Base-by-base conservation (phyloP, 108 stramenopile species). In the Nitzschia sp. region DNA sequence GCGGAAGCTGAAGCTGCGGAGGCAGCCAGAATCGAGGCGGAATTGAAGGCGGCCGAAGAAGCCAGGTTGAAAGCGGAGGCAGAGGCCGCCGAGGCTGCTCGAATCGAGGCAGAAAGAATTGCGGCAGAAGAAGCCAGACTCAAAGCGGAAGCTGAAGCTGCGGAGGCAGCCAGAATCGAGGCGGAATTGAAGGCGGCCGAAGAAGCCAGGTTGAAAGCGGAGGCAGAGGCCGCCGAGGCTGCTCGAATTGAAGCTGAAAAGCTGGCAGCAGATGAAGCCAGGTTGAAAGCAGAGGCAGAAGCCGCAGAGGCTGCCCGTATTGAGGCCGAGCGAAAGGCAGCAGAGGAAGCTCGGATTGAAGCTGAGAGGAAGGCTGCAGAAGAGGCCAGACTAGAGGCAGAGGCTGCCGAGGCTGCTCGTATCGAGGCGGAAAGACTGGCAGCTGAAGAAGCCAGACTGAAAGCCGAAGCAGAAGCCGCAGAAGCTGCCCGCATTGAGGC, bases 41-140 rank as follows among this genome's bases (percentile, higher is more conserved):
- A 64, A 34, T 5, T 26, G 25, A 64, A 51, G 63, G 63, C 63
- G 7, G 48, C 44, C 5, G 48, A 64, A 51, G 63, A 53, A n/a
- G 57, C 57, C 6, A 21, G 57, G 10, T 34, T 57, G 10, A 42
- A 21, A 21, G 6, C 6, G 10, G 34, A 57, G 57, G 57, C 57
- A 9, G 57, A 57, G 34, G 60, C 60, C 25, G 63, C 19, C 14
- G 63, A 64, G 26, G 50, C 21, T 24, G 63, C 63, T 6, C 7
- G 63, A 17, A n/a, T 64, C 7, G 44, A 54, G 50, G 65, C 65
- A 15, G 53, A 66, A 22, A 38, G 19, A 26, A 64, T 26, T 21
- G 63, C 21, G 5, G 63, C 26, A 21, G 24, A 51, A 26, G 48
- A 64, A 43, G 24, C 8, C 19, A 9, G 43, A 9, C n/a, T 46